Base-by-base conservation (phyloP, 2,329 filamentous ascomycete genomes). In the Epichloe coenophiala region DNA sequence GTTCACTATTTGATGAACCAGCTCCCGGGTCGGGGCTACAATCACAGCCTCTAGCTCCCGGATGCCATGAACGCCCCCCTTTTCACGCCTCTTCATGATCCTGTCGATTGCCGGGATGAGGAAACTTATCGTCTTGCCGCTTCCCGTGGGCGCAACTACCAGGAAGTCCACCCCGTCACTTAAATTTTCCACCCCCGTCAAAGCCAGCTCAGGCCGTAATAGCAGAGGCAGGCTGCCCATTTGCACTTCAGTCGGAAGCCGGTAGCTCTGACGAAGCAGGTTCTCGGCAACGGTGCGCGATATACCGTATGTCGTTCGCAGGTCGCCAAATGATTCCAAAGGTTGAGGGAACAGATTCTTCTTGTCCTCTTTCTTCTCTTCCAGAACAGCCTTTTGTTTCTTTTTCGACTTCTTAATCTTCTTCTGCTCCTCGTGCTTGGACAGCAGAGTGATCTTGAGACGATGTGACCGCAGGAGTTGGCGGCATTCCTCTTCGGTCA, bases 41-140 rank as follows among this genome's bases (percentile, higher is more conserved):
- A 91, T 72, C n/a, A 91, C 68, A 0, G 82, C 79, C 59, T 84
- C 75, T 8, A 88, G 69, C 11, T 74, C 67, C 55, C 80, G 76
- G 6, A 63, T 57, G 2, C 56, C 58, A 5, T 59, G 49, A 4
- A 62, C 41, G 4, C 72, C 65, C 73, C 65, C 73, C 68, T 39
- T 73, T 1, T 75, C 71, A 41, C 76, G 69, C 49, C 77, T 69
- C 54, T 76, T 73, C 57, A 87, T 71, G 41, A 95, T 81, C 44
- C 79, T 77, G 61, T 95, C 84, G 58, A 98, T 81, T 3, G 89
- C 76, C 0, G 91, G 90, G 41, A 98, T 86, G 59, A 97, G 68
- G 61, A 96, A 98, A 17, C 89, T 88, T 55, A 98, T 72, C 0
- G 93, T 98, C 73, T 98, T 98, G 43, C 93, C 93, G 64, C 91